phyloP scores from a whole-genome alignment of 345 rosid species.

The Sisymbrium altissimum region DNA sequence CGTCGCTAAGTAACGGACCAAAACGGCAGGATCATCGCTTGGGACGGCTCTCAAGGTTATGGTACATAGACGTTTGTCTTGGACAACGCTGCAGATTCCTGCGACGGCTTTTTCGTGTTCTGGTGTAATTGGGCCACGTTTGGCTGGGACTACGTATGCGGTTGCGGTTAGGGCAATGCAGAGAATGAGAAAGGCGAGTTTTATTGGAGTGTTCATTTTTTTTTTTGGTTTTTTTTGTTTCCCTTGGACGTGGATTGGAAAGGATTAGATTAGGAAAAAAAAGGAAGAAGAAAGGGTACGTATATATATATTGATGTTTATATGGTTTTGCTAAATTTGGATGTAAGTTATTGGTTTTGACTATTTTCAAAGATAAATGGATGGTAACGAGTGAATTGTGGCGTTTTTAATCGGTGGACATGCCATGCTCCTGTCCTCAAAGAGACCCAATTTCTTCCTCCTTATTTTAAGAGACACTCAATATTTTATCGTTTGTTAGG shows the following conservation, averaged over 20 bases:
- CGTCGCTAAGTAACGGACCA: slow-evolving; percentile 34
- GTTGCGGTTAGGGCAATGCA: slow-evolving; percentile 22
- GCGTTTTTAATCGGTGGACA: slow-evolving; percentile 1
- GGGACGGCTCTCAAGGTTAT: slow-evolving; percentile 37
- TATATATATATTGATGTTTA: neutral
- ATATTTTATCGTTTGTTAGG: neutral
- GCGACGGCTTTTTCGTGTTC: slow-evolving; percentile 38
- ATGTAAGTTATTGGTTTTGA: neutral
- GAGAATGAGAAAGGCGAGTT: slow-evolving; percentile 33
- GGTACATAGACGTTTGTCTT: slow-evolving; percentile 48
- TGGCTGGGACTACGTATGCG: slow-evolving; percentile 13
- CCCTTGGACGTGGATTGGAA: slow-evolving; percentile 35
- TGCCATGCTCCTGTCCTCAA: neutral
- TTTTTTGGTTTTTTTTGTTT: neutral
- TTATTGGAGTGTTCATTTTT: slow-evolving; percentile 33
- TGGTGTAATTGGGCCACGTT: slow-evolving; percentile 24
- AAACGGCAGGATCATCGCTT: slow-evolving; percentile 47
- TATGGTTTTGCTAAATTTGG: slow-evolving; percentile 24
- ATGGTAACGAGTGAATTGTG: slow-evolving; percentile 21
- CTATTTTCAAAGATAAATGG: slow-evolving; percentile 13
- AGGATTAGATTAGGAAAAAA: slow-evolving; percentile 21
- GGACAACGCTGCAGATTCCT: slow-evolving; percentile 43
- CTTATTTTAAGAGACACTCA: neutral
- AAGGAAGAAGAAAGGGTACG: neutral
- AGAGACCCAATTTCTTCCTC: neutral